These are phyloP conservation scores for Pistacia integerrima DNA, from an alignment of 345 rosid species.

Conservation along the genomic window DNA sequence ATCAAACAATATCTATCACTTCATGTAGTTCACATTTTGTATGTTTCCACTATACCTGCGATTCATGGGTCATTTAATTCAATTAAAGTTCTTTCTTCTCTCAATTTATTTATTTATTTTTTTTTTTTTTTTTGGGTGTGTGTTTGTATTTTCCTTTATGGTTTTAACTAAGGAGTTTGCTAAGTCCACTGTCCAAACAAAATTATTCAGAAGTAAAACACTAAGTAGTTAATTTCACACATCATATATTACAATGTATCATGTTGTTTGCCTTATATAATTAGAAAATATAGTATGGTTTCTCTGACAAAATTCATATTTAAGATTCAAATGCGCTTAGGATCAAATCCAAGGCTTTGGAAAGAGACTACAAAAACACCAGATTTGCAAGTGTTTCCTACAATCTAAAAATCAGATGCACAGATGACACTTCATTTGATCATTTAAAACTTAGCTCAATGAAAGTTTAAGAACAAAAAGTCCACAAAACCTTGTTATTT, in stretches of 20 bases:
- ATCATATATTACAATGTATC: background rate
- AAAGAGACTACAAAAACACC: conserved; percentile 1
- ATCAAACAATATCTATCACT: background rate
- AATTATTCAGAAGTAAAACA: background rate
- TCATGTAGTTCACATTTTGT: background rate
- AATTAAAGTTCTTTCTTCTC: background rate
- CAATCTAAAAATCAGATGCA: conserved; percentile 11
- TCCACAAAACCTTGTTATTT: conserved; percentile 75
- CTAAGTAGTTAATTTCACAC: background rate
- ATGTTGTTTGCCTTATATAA: background rate
- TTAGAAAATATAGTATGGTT: background rate
- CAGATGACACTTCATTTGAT: background rate
- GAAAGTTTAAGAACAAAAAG: conserved; percentile 2
- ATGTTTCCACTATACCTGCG: background rate
- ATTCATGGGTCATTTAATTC: background rate
- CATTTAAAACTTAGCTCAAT: background rate
- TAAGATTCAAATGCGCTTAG: background rate
- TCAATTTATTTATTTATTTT: no score
- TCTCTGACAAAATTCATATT: background rate
- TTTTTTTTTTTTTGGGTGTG: no score
- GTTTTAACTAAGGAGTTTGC: background rate
- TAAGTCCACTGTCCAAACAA: conserved; percentile 1
- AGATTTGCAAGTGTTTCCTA: background rate
- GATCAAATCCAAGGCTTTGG: background rate
- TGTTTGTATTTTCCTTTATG: no score